Evolutionary conservation across 2,329 filamentous ascomycete genomes (phyloP).

Genomic region (Eurotiales sp.): DNA sequence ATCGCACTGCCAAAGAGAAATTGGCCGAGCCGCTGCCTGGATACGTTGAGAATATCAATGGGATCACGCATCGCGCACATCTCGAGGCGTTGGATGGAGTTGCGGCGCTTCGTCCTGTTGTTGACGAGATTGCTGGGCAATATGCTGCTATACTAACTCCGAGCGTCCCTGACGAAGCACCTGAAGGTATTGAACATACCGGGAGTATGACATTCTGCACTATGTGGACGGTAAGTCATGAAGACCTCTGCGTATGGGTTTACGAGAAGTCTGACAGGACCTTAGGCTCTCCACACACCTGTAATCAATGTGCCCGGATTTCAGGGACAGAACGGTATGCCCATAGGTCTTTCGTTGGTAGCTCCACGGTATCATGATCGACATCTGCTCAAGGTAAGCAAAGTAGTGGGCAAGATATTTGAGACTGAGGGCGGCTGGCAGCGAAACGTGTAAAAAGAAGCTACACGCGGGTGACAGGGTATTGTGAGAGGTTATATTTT

Average conservation of each 20-base stretch:
- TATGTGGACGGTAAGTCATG: neutral
- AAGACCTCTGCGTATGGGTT: slow-evolving; percentile 36
- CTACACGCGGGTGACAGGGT: too few relatives aligned
- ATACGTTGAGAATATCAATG: slow-evolving; percentile 17
- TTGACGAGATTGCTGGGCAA: slow-evolving; percentile 50
- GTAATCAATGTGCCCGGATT: slow-evolving; percentile 65
- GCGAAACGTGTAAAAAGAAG: too few relatives aligned
- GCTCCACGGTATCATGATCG: slow-evolving; percentile 44
- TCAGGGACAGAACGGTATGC: slow-evolving; percentile 53
- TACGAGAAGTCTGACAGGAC: slow-evolving; percentile 21
- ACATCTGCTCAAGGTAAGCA: neutral
- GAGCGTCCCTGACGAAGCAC: slow-evolving; percentile 58
- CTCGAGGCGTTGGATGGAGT: slow-evolving; percentile 55
- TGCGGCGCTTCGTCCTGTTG: slow-evolving; percentile 51
- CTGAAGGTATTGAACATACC: slow-evolving; percentile 51
- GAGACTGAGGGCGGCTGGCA: slow-evolving; percentile 4
- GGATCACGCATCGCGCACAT: slow-evolving; percentile 45
- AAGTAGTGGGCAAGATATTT: slow-evolving; percentile 6
- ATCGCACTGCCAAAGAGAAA: neutral
- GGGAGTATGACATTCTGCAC: slow-evolving; percentile 37
- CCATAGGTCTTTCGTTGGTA: slow-evolving; percentile 56
- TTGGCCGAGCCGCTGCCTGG: neutral
- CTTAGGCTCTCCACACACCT: slow-evolving; percentile 51
- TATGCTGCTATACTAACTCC: slow-evolving; percentile 58
- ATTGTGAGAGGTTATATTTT: too few relatives aligned